Conservation (phyloP, 2,329 filamentous ascomycete genomes). For the Pseudopyrenochaeta lycopersici region DNA sequence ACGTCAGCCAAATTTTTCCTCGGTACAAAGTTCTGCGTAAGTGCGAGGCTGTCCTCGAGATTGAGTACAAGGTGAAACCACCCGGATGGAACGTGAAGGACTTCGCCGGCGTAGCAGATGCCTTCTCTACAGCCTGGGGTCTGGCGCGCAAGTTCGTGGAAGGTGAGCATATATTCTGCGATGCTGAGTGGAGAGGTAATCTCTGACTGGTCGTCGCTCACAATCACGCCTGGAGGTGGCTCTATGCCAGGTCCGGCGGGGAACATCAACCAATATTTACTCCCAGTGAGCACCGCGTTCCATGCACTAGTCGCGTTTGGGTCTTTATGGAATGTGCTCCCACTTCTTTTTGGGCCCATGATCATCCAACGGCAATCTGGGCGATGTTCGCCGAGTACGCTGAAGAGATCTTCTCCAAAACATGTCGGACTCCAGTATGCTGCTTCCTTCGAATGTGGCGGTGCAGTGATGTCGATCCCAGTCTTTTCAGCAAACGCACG, state of each 20-base stretch:
- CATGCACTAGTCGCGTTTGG: conserved; percentile 79
- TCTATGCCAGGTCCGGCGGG: conserved; percentile 70
- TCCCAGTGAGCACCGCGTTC: conserved; percentile 90
- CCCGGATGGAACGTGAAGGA: conserved; percentile 89
- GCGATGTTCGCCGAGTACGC: conserved; percentile 77
- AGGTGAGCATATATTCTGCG: conserved; percentile 93
- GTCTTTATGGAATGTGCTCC: conserved; percentile 93
- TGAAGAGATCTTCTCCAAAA: conserved; percentile 88
- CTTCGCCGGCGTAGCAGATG: conserved; percentile 83
- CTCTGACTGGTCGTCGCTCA: conserved; percentile 88
- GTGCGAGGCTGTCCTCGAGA: conserved; percentile 80
- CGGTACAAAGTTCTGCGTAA: conserved; percentile 97
- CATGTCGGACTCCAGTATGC: conserved; percentile 82
- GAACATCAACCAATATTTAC: conserved; percentile 99
- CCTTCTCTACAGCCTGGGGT: conserved; percentile 84
- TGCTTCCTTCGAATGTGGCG: conserved; percentile 59
- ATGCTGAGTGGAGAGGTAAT: conserved; percentile 94
- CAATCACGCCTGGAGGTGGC: conserved; percentile 86
- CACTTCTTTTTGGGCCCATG: conserved; percentile 84
- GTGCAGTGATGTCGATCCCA: conserved; percentile 57
- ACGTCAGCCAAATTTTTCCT: conserved; percentile 76
- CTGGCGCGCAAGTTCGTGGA: conserved; percentile 82
- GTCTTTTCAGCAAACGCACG: conserved; percentile 88
- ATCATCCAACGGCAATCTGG: conserved; percentile 95
- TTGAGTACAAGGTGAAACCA: conserved; percentile 99